Evolutionary conservation across 495 filamentous ascomycete genomes (phyloP).

Genomic region (Darksidea phi): DNA sequence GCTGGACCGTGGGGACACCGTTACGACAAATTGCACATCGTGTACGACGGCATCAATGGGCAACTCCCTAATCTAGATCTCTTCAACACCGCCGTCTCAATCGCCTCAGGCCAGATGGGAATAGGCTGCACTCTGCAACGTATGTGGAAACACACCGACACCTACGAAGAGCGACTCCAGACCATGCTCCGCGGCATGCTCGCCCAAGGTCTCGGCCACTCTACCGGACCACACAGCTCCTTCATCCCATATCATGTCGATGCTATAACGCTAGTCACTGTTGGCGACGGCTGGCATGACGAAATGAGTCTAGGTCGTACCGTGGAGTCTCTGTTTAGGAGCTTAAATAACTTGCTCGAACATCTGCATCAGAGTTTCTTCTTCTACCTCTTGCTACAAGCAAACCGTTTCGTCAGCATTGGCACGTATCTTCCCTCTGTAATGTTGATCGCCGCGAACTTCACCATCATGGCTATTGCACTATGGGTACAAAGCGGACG

Average conservation of each 20-base stretch:
- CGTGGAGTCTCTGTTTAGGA: conserved; percentile 83
- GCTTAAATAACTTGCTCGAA: conserved; percentile 92
- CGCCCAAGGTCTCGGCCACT: conserved; percentile 82
- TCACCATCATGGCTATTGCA: conserved; percentile 90
- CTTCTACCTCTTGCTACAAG: conserved; percentile 92
- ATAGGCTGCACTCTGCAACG: conserved; percentile 78
- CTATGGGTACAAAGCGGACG: conserved; percentile 85
- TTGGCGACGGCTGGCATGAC: conserved; percentile 91
- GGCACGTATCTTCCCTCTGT: conserved; percentile 95
- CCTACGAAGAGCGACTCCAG: conserved; percentile 75
- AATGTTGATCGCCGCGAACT: conserved; percentile 91
- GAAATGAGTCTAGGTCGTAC: conserved; percentile 92
- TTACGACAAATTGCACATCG: conserved; percentile 82
- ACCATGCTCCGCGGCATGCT: conserved; percentile 94
- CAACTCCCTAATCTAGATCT: conserved; percentile 93
- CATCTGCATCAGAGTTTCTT: conserved; percentile 99
- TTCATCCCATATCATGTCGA: conserved; percentile 99
- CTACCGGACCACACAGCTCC: conserved; percentile 86
- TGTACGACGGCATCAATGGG: conserved; percentile 96
- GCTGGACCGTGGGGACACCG: conserved; percentile 61
- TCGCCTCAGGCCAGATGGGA: conserved; percentile 90
- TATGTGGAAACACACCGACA: conserved; percentile 80
- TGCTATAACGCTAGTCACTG: conserved; percentile 86
- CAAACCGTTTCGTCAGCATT: conserved; percentile 92
- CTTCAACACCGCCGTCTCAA: conserved; percentile 86